Conservation (phyloP, 2,329 filamentous ascomycete species). For the Fusarium vanettenii region DNA sequence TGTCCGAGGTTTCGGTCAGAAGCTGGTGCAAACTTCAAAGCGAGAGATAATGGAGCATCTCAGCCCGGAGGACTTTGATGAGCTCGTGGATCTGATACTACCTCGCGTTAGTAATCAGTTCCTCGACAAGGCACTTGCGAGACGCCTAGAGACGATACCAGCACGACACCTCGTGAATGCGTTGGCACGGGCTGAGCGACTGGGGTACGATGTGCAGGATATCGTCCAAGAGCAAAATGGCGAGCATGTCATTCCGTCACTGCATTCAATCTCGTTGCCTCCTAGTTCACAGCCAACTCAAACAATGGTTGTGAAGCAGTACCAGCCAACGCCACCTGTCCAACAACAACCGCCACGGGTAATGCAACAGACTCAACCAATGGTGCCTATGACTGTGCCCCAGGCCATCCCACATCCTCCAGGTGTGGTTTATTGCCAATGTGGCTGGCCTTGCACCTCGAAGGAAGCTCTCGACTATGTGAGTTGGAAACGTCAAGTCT, state of each 20-base stretch:
- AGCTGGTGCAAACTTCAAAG: slow-evolving; percentile 55
- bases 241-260: slow-evolving; percentile 52
- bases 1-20: slow-evolving; percentile 59
- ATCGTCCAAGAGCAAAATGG: slow-evolving; percentile 55
- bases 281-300: slow-evolving; percentile 1
- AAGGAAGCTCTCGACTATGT: slow-evolving; percentile 47
- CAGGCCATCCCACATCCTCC: background rate
- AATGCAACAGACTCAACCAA: background rate
- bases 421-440: slow-evolving; percentile 45
- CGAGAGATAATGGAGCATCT: slow-evolving; percentile 57
- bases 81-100: slow-evolving; percentile 57
- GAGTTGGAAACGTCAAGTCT: slow-evolving; percentile 22
- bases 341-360: background rate
- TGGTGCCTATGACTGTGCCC: background rate
- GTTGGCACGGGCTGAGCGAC: slow-evolving; percentile 65
- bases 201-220: slow-evolving; percentile 66
- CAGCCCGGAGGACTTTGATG: slow-evolving; percentile 56
- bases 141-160: slow-evolving; percentile 64
- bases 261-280: slow-evolving; percentile 29
- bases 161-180: slow-evolving; percentile 67
- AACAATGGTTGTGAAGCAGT: background rate
- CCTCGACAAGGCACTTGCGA: slow-evolving; percentile 64
- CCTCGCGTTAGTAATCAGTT: slow-evolving; percentile 60
- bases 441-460: slow-evolving; percentile 51
- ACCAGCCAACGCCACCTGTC: slow-evolving; percentile 2